These are phyloP conservation scores for Penicillium hordei DNA, from an alignment of 2,329 filamentous ascomycete genomes.

Conservation along the genomic window DNA sequence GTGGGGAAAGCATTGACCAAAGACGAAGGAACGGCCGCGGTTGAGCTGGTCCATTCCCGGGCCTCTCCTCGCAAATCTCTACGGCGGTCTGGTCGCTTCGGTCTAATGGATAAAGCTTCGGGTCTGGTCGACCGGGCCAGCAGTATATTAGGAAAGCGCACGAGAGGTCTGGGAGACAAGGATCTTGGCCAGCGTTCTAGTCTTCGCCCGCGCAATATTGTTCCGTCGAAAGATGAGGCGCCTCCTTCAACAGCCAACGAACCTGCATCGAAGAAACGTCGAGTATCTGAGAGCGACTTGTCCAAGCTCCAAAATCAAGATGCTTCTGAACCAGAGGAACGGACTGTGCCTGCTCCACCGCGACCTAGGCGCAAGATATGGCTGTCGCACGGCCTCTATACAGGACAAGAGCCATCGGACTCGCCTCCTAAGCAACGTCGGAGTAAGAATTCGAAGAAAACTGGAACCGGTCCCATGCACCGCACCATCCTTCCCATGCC, in stretches of 20 bases:
- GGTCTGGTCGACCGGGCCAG: slow-evolving; percentile 49
- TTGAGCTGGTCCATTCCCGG: slow-evolving; percentile 23
- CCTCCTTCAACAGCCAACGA: slow-evolving; percentile 16
- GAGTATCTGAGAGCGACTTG: slow-evolving; percentile 41
- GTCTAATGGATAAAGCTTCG: slow-evolving; percentile 45
- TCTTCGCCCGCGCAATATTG: slow-evolving; percentile 54
- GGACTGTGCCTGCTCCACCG: slow-evolving; percentile 19
- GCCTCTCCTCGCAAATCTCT: slow-evolving; percentile 29
- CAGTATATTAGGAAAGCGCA: slow-evolving; percentile 61
- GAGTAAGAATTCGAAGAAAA: slow-evolving; percentile 41
- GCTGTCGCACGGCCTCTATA: slow-evolving; percentile 79
- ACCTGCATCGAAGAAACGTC: slow-evolving; percentile 42
- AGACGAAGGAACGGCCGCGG: slow-evolving; percentile 26
- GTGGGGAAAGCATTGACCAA: slow-evolving; percentile 31
- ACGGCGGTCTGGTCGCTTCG: slow-evolving; percentile 47
- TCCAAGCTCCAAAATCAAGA: slow-evolving; percentile 25
- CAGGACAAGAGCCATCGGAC: slow-evolving; percentile 67
- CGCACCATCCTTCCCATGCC: slow-evolving; percentile 65
- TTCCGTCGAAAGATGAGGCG: slow-evolving; percentile 27
- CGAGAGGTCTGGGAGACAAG: slow-evolving; percentile 57
- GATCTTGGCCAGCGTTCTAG: slow-evolving; percentile 57
- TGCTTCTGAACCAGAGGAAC: slow-evolving; percentile 22
- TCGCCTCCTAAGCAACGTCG: slow-evolving; percentile 51
- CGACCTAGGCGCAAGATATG: slow-evolving; percentile 66
- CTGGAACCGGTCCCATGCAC: slow-evolving; percentile 29